These are phyloP conservation scores for Corynascus novoguineensis DNA, from an alignment of 495 filamentous ascomycete genomes.

Conservation along the genomic window DNA sequence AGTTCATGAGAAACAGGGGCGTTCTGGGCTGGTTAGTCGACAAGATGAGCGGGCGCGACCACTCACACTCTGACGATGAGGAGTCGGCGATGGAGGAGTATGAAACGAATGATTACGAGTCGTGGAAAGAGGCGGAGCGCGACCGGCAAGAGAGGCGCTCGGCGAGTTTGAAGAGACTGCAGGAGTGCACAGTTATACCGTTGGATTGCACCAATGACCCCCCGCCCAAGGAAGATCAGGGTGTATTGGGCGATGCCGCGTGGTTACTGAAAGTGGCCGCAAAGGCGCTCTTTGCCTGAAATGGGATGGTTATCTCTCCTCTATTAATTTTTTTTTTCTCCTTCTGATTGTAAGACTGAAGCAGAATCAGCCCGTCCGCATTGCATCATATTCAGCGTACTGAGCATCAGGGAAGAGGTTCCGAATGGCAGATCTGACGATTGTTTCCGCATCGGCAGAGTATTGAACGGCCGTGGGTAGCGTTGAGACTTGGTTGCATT, in stretches of 20 bases:
- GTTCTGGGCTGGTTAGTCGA: constrained; percentile 74
- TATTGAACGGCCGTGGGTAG: not conserved
- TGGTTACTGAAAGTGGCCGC: constrained; percentile 78
- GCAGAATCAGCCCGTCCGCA: not conserved
- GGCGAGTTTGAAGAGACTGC: constrained; percentile 15
- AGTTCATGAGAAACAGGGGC: constrained; percentile 53
- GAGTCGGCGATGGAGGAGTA: constrained; percentile 43
- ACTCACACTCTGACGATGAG: constrained; percentile 56
- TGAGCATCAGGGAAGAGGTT: not conserved
- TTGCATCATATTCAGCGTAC: not conserved
- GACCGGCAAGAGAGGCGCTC: constrained; percentile 24
- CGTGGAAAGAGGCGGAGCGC: constrained; percentile 37
- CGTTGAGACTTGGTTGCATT: not conserved
- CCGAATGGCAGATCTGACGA: not conserved
- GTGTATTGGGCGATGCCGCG: constrained; percentile 76
- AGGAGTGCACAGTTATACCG: constrained; percentile 15
- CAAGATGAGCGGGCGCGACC: constrained; percentile 64
- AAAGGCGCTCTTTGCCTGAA: constrained; percentile 55
- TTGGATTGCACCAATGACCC: constrained; percentile 28
- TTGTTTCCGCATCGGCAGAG: not conserved
- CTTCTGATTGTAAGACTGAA: no score
- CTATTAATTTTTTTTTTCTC: no score
- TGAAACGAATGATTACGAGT: constrained; percentile 20
- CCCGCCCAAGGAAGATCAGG: constrained; percentile 46
- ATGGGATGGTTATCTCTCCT: no score